Evolutionary conservation across 1,284 basidiomycete species (phyloP), one percentile per base, ranked within the genome.

Genomic region (Pyrrhoderma lamaoense): DNA sequence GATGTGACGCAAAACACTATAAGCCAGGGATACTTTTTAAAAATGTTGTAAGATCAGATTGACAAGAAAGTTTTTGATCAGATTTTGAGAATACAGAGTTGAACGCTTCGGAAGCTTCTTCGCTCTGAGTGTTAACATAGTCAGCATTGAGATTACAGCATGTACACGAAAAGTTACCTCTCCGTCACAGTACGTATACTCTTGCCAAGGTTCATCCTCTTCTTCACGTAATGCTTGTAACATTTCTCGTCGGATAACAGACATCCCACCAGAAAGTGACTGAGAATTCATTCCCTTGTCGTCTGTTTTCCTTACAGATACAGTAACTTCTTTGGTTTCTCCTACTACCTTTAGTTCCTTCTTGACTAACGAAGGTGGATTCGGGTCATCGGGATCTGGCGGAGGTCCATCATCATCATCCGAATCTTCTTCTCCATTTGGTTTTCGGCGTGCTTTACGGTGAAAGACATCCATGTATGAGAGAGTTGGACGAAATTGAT

Each of bases 341-440:
- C 68, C 72, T 0, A 65, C 56, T 0, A 70, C 52, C 59, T 71
- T 77, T 60, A 70, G 75, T 58, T 80, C 82, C 51, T 79, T 78
- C 61, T 83, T 85, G 57, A 78, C 76, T 18, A 5, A 8, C 5
- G 63, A 59, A 14, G 72, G 67, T 3, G 76, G 74, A 1, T 69
- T 65, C 4, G 72, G 73, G 49, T 88, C 86, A 58, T 89, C 86
- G 19, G 85, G 86, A 60, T 89, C 86, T 37, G 77, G 82, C 35
- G 85, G 86, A 23, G 85, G 84, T 0, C 80, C 86, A 52, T 87
- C 83, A 53, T 88, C 85, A 3, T 80, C 82, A 35, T 88, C 85
- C 8, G 80, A 81, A 56, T 84, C 85, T 2, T 72, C 76, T 11
- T 73, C 79, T 25, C 67, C 68, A 14, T 65, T 68, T 43, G 71